Evolutionary conservation across 2,329 filamentous ascomycete species (phyloP), one percentile per base, ranked within the genome.

Genomic region (Dactylellina cionopaga): DNA sequence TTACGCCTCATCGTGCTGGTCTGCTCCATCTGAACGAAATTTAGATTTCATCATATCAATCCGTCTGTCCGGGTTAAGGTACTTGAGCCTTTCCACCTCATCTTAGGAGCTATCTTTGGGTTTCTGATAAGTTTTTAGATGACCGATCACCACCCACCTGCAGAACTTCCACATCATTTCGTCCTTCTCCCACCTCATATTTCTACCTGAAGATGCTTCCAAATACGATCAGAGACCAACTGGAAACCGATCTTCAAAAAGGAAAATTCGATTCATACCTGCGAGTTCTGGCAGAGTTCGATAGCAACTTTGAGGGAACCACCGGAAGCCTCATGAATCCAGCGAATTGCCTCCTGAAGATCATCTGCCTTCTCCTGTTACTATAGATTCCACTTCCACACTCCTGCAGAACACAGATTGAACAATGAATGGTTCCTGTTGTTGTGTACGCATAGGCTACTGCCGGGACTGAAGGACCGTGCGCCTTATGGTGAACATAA

Each of bases 331-430:
- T 41, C 17, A 11, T 41, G 17, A 41, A 41, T 15, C 17, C 37
- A 15, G 37, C 37, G 37, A 41, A 41, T 41, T 41, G 37, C 37
- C 37, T 41, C 37, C 37, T 41, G 37, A 41, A 41, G 37, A 41
- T 41, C 37, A 15, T 41, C n/a, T 41, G 37, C 37, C 37, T 41
- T 41, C 37, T 41, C 37, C 37, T 15, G 17, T 41, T 41, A 5
- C 17, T 41, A 41, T 15, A 41, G 17, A 41, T 84, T 84, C 77
- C 83, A 85, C 76, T 84, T 84, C 78, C 83, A 85, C 64, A 79
- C 84, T 47, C 83, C 83, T 6, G 82, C 80, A 72, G 83, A 85
- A 77, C 83, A 85, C 74, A 71, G 35, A 7, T 47, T 77, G 22
- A 64, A 71, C 11, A 51, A 49, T 5, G 79, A 80, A 70, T 76